Evolutionary conservation across 2,329 filamentous ascomycete genomes (phyloP), one percentile per base, ranked within the genome.

Genomic region (Didymosphaeria variabile): DNA sequence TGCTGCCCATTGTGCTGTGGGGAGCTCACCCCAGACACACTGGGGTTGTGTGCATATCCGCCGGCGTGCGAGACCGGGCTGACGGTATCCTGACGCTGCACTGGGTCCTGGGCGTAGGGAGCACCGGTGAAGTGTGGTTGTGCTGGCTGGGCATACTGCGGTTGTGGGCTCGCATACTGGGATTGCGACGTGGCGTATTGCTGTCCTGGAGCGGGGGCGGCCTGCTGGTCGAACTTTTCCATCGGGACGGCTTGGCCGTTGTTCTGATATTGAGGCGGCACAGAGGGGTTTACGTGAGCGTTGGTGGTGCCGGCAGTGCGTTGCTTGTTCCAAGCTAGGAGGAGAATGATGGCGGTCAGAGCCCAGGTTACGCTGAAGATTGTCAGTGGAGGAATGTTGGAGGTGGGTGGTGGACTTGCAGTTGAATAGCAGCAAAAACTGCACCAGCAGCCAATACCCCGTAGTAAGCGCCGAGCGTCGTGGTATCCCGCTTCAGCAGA

Each of bases 351-450:
- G 17, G 32, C 54, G 9, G 42, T 50, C 17, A 55, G 23, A 31
- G 46, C 50, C 60, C 60, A 63, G 8, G 46, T 44, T 8, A 59
- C 57, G 34, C 60, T 63, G 23, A 23, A n/a, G 26, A 17, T 23
- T 29, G 31, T 59, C 10, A 59, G 57, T 42, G 12, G 19, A 3
- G 32, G 23, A 19, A 42, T 2, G 2, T 6, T 8, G 10, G 32
- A 15, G 17, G 45, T 1, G 34, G n/a, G 23, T 6, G 12, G n/a
- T 17, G 15, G 31, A 69, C 74, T 66, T 55, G 74, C 72, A 74
- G 61, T 52, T 76, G 60, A n/a, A 69, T 57, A 10, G 68, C 69
- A 3, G 65, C 67, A 26, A 77, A 67, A 3, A 72, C 61, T 2
- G 70, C 68, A 15, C 70, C 67, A 12, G 69, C 72, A 12, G 68